These are phyloP conservation scores for Quercus cerris DNA, from an alignment of 306 rosid genomes.

Conservation along the genomic window DNA sequence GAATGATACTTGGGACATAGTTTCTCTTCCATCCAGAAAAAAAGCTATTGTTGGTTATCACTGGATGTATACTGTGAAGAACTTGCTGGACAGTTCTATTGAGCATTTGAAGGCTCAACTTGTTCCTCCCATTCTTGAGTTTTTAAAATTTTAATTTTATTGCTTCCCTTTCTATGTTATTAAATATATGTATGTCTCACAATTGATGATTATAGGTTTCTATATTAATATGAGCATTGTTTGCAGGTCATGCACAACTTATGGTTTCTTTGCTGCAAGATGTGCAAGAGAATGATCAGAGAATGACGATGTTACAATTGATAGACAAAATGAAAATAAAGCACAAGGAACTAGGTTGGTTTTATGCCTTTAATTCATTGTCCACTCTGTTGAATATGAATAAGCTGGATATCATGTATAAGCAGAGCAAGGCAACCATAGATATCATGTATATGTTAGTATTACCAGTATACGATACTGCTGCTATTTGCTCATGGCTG, in stretches of 20 bases:
- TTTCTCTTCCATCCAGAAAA: too few relatives aligned
- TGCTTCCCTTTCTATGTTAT: background rate
- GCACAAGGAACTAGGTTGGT: conserved; percentile 73
- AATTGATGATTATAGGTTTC: background rate
- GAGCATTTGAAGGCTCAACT: too few relatives aligned
- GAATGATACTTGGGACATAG: too few relatives aligned
- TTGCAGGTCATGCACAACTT: conserved; percentile 75
- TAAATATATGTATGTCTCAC: background rate
- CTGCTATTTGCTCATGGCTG: background rate
- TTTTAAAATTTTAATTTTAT: background rate
- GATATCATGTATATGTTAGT: background rate
- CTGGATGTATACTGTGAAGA: too few relatives aligned
- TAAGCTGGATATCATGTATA: background rate
- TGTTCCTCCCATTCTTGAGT: background rate
- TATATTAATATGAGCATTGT: conserved; percentile 14
- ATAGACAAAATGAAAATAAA: conserved; percentile 75
- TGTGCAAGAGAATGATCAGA: conserved; percentile 64
- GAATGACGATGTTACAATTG: conserved; percentile 82
- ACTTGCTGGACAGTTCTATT: too few relatives aligned
- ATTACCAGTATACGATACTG: background rate
- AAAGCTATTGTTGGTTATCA: too few relatives aligned
- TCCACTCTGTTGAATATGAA: background rate
- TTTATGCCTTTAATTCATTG: conserved; percentile 8
- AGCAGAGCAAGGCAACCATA: background rate
- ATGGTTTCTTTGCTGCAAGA: conserved; percentile 77